These are phyloP conservation scores for Capronia americana DNA, from an alignment of 2,329 filamentous ascomycete species.

Conservation along the genomic window DNA sequence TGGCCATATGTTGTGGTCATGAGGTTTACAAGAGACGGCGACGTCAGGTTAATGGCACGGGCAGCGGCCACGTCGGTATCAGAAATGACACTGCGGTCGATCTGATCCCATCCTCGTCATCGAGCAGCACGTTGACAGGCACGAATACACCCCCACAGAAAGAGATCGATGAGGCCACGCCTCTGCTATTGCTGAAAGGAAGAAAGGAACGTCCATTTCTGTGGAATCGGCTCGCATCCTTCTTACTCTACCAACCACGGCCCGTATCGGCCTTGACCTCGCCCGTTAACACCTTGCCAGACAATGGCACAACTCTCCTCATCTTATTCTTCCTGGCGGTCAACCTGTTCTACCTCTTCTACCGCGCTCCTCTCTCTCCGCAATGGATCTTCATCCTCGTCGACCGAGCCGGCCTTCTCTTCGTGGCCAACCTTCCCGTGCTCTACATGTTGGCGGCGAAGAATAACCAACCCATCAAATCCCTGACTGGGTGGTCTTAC, in stretches of 20 bases:
- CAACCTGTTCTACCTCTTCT: conserved; percentile 66
- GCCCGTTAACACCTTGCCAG: conserved; percentile 57
- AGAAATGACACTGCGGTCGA: neutral
- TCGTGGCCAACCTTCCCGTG: conserved; percentile 57
- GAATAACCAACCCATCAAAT: conserved; percentile 65
- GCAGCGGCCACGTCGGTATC: neutral
- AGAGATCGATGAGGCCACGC: conserved; percentile 19
- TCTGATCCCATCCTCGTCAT: conserved; percentile 29
- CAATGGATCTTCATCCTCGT: conserved; percentile 63
- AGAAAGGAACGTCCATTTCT: conserved; percentile 13
- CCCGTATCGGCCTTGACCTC: conserved; percentile 62
- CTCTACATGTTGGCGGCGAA: conserved; percentile 71
- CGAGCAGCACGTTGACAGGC: conserved; percentile 37
- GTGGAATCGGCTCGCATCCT: conserved; percentile 28
- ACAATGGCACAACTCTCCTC: conserved; percentile 62
- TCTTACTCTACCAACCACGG: conserved; percentile 63
- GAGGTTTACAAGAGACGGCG: conserved; percentile 2
- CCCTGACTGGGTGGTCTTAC: conserved; percentile 69
- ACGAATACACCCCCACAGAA: conserved; percentile 31
- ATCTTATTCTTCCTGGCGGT: conserved; percentile 60
- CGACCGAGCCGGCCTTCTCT: conserved; percentile 63
- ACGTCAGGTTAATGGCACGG: conserved; percentile 9
- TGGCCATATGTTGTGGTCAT: conserved; percentile 1
- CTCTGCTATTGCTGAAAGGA: conserved; percentile 16
- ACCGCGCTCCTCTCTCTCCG: conserved; percentile 56